These are phyloP conservation scores for Pascua guehoae DNA, from an alignment of 1,284 basidiomycete species.

Conservation along the genomic window DNA sequence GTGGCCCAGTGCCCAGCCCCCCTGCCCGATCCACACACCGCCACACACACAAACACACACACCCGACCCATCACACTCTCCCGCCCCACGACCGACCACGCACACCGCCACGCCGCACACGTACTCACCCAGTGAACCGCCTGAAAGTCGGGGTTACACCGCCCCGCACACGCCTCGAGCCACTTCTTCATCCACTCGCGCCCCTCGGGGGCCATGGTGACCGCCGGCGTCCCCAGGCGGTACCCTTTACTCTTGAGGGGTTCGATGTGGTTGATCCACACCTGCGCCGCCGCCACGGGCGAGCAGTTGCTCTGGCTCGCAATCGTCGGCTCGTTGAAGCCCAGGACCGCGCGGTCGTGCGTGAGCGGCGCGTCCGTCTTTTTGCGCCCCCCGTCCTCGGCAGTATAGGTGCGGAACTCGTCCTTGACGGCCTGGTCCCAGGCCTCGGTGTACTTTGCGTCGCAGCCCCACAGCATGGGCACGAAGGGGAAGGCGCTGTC, in stretches of 20 bases:
- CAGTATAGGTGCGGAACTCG: too few species aligned
- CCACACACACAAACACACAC: too few species aligned
- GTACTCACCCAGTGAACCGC: slow-evolving; percentile 47
- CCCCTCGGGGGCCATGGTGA: slow-evolving; percentile 50
- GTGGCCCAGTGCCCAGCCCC: too few species aligned
- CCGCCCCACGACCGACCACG: too few species aligned
- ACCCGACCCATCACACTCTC: too few species aligned
- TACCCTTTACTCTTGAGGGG: slow-evolving; percentile 40
- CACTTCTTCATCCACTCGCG: slow-evolving; percentile 52
- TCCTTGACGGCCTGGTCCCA: too few species aligned
- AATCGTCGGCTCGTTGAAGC: slow-evolving; percentile 35
- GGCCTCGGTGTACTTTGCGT: slow-evolving; percentile 4
- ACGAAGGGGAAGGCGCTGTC: slow-evolving; percentile 27
- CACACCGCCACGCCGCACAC: background rate
- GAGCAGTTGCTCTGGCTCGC: slow-evolving; percentile 26
- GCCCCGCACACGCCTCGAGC: slow-evolving; percentile 47
- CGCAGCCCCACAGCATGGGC: slow-evolving; percentile 38
- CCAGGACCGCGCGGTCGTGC: slow-evolving; percentile 20
- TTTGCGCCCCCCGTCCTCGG: background rate
- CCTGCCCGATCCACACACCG: too few species aligned
- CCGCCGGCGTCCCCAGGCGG: slow-evolving; percentile 51
- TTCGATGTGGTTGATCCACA: slow-evolving; percentile 29
- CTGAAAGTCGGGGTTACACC: slow-evolving; percentile 53
- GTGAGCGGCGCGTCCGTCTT: slow-evolving; percentile 11
- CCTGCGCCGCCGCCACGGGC: slow-evolving; percentile 22